These are phyloP conservation scores for Cladosporium cucumerinum DNA, from an alignment of 2,329 filamentous ascomycete genomes.

Conservation along the genomic window DNA sequence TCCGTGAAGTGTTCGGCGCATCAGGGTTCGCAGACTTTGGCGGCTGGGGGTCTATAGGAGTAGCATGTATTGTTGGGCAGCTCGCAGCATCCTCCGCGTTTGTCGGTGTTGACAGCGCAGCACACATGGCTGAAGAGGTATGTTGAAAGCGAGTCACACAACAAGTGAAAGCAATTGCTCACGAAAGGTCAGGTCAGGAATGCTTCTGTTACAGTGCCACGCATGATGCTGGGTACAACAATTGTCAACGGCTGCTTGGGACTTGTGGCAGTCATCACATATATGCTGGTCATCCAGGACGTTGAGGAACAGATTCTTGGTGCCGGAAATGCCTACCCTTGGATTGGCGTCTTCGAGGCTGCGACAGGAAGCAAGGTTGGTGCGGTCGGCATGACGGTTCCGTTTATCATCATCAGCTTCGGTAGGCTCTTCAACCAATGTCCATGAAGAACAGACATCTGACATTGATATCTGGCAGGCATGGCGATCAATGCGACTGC, in stretches of 20 bases:
- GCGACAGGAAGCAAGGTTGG: slow-evolving; percentile 17
- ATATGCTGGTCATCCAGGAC: slow-evolving; percentile 41
- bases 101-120: slow-evolving; percentile 6
- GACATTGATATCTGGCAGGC: slow-evolving; percentile 23
- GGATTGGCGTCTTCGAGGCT: slow-evolving; percentile 33
- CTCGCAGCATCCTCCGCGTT: slow-evolving; percentile 21
- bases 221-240: slow-evolving; percentile 44
- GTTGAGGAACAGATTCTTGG: slow-evolving; percentile 26
- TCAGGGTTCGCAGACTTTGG: slow-evolving; percentile 38
- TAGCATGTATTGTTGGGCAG: slow-evolving; percentile 40
- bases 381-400: slow-evolving; percentile 22
- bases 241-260: slow-evolving; percentile 45
- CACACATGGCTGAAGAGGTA: slow-evolving; percentile 26
- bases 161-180: background rate
- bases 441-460: background rate
- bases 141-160: background rate
- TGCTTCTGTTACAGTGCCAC: slow-evolving; percentile 39
- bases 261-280: slow-evolving; percentile 40
- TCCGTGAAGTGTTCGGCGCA: slow-evolving; percentile 42
- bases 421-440: background rate
- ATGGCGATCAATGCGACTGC: slow-evolving; percentile 17
- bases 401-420: slow-evolving; percentile 17
- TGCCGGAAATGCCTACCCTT: slow-evolving; percentile 29
- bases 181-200: slow-evolving; percentile 19
- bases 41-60: slow-evolving; percentile 40